A percentile compares a stretch with the other conserved stretches of the same genome.
These are phyloP conservation scores for Stentor coeruleus DNA, from an alignment of 73 alveolate species.

Conservation along the genomic window DNA sequence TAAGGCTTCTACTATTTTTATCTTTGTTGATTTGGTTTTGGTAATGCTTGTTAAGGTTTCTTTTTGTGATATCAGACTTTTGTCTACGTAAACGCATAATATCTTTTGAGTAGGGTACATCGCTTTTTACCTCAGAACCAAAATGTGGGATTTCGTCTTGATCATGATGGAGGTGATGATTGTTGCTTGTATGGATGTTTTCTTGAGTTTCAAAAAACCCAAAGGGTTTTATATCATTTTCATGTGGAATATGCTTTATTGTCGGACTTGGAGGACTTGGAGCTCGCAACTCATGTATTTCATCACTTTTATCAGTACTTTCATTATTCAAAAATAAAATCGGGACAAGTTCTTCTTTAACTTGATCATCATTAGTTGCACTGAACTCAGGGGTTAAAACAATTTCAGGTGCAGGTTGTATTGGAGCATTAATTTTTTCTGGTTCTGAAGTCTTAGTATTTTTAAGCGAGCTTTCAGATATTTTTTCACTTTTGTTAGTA, in stretches of 20 bases:
- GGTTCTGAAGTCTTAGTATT: neutral
- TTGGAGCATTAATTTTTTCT: no score
- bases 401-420: neutral
- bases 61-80: neutral
- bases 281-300: neutral
- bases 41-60: no score
- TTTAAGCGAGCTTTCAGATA: neutral
- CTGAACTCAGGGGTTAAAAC: neutral
- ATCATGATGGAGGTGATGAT: neutral
- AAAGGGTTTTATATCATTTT: no score
- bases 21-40: neutral
- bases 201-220: no score
- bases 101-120: no score
- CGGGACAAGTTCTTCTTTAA: neutral
- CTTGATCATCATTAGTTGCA: neutral
- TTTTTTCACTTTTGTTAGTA: neutral
- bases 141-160: neutral
- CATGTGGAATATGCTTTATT: no score
- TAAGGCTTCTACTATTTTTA: neutral
- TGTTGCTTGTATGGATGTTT: no score
- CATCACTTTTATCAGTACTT: neutral
- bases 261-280: neutral
- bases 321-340: neutral
- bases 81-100: neutral
- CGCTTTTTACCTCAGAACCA: neutral